These are phyloP conservation scores for Trichoderma cornu-damae DNA, from an alignment of 2,329 filamentous ascomycete genomes.

Conservation along the genomic window DNA sequence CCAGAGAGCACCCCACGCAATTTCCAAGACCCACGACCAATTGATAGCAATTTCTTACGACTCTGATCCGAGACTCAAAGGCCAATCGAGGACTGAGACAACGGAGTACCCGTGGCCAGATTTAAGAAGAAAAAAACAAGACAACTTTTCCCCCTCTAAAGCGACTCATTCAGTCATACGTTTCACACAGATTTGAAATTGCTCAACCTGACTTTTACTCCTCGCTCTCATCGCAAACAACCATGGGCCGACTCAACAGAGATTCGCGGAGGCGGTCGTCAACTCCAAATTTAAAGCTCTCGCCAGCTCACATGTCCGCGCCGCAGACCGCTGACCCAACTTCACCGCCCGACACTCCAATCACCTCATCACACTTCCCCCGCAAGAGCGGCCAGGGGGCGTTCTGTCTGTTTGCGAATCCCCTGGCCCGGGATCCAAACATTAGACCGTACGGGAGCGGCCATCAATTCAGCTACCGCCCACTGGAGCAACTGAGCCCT, in stretches of 20 bases:
- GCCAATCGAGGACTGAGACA: conserved; percentile 12
- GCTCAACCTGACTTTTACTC: neutral
- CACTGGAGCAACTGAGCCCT: conserved; percentile 36
- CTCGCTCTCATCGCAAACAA: neutral
- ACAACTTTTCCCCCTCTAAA: conserved; percentile 16
- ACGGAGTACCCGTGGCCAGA: conserved; percentile 15
- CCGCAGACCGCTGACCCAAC: conserved; percentile 35
- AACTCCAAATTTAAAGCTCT: conserved; percentile 39
- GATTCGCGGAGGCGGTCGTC: conserved; percentile 35
- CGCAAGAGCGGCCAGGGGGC: conserved; percentile 34
- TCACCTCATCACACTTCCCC: conserved; percentile 33
- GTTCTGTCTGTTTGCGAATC: conserved; percentile 30
- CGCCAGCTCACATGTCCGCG: conserved; percentile 26
- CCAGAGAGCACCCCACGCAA: conserved; percentile 15
- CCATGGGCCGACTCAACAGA: conserved; percentile 25
- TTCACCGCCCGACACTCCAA: conserved; percentile 46
- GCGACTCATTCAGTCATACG: conserved; percentile 17
- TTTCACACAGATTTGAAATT: conserved; percentile 12
- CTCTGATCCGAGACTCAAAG: conserved; percentile 17
- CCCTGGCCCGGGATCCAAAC: conserved; percentile 34
- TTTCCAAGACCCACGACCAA: conserved; percentile 10
- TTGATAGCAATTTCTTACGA: conserved; percentile 14
- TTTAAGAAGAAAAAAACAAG: conserved; percentile 15
- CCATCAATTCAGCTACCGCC: conserved; percentile 41
- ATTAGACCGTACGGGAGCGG: conserved; percentile 41